Evolutionary conservation across 495 filamentous ascomycete genomes (phyloP), one percentile per base, ranked within the genome.

Genomic region (Trypethelium eluteriae): DNA sequence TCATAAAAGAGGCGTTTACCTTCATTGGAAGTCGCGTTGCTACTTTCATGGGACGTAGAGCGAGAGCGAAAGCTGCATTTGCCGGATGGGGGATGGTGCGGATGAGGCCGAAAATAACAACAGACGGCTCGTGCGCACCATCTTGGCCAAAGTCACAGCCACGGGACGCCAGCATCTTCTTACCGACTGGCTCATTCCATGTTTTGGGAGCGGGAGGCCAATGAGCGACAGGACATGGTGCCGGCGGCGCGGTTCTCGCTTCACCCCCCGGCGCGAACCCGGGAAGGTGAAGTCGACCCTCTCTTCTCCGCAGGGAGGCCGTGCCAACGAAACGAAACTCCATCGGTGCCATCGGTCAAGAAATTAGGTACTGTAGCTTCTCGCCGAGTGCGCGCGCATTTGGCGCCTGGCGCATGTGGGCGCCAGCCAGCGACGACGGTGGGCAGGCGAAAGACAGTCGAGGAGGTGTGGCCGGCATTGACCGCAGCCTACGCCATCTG

Each of bases 181-280:
- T 59, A 59, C 53, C 53, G 53, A 59, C 7, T 36, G 25, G 49
- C 49, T 18, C 41, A 53, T n/a, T 18, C 53, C 53, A 10, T 7
- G 5, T 18, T 14, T 59, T 18, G 53, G 53, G 5, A 59, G n/a
- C 3, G 6, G 7, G 53, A 36, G 25, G 53, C 53, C 25, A 59
- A 59, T 59, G 25, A 59, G 53, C 53, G 32, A 6, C 25, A 18
- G 53, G 53, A 36, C 53, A 18, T 59, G 53, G 53, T 35, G 53
- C 53, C 53, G 53, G 53, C 53, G 53, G 53, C 53, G 32, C 53
- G 53, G 53, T 34, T 36, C 53, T 59, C 53, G 53, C 53, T 59
- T 16, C 11, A 5, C 53, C 18, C 53, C 53, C 53, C 53, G 53
- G 32, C 53, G 36, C 32, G 53, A 59, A 35, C 53, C 53, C 32